phyloP scores from a whole-genome alignment of 352 stramenopile genomes.

The Phytophthora sp. region DNA sequence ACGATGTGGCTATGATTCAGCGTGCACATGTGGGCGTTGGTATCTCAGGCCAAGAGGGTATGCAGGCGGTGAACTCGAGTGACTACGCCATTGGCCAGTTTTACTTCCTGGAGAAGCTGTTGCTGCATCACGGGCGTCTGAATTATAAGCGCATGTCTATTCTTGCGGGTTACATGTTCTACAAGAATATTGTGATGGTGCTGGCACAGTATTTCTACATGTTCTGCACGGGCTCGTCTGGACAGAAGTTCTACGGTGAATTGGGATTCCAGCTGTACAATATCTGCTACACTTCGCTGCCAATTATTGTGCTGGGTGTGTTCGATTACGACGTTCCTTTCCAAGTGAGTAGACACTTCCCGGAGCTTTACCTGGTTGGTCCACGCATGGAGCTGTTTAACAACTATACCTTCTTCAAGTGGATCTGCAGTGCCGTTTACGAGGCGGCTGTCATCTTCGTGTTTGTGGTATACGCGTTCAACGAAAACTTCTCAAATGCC shows the following conservation, averaged over 20 bases:
- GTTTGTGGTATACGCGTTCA: slow-evolving; percentile 76
- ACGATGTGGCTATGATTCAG: slow-evolving; percentile 96
- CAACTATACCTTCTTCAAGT: slow-evolving; percentile 85
- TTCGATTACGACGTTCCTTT: slow-evolving; percentile 86
- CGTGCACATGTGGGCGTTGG: slow-evolving; percentile 90
- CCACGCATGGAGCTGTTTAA: slow-evolving; percentile 85
- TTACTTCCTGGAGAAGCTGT: slow-evolving; percentile 92
- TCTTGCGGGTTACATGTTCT: slow-evolving; percentile 98
- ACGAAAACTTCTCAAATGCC: slow-evolving; percentile 68
- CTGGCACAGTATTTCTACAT: slow-evolving; percentile 92
- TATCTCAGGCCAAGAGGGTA: slow-evolving; percentile 91
- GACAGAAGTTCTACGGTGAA: slow-evolving; percentile 85
- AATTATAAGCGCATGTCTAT: slow-evolving; percentile 97
- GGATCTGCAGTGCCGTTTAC: slow-evolving; percentile 81
- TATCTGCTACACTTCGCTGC: slow-evolving; percentile 92
- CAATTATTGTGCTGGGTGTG: slow-evolving; percentile 87
- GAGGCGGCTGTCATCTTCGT: slow-evolving; percentile 75
- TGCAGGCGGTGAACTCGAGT: slow-evolving; percentile 96
- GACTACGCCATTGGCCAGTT: slow-evolving; percentile 99
- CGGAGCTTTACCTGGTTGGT: slow-evolving; percentile 78
- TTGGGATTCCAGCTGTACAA: slow-evolving; percentile 92
- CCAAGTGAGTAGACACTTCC: slow-evolving; percentile 64
- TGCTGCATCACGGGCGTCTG: slow-evolving; percentile 97
- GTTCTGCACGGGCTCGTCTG: slow-evolving; percentile 92
- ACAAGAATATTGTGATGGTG: slow-evolving; percentile 97